These are phyloP conservation scores for Scorias spongiosa DNA, from an alignment of 2,329 filamentous ascomycete genomes.

Conservation along the genomic window DNA sequence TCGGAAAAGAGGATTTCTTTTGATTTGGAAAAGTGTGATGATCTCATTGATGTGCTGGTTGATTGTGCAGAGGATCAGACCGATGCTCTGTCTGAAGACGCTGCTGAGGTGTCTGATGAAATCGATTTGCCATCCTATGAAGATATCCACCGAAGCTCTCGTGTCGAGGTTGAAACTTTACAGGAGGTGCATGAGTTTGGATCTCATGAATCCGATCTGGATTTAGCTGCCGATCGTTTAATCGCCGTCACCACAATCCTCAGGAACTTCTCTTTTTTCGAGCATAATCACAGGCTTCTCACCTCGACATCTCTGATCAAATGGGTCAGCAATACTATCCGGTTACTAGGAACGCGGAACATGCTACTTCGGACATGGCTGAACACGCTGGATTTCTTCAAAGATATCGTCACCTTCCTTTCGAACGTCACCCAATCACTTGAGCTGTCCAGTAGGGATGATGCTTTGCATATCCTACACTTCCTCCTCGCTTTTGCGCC, in stretches of 20 bases:
- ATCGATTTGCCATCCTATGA: constrained; percentile 76
- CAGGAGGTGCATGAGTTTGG: constrained; percentile 62
- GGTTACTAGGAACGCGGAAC: constrained; percentile 76
- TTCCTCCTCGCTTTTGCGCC: constrained; percentile 87
- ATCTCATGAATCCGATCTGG: constrained; percentile 62
- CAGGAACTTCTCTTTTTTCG: constrained; percentile 79
- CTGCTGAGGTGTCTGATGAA: constrained; percentile 72
- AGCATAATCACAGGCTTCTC: constrained; percentile 59
- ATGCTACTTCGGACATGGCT: constrained; percentile 67
- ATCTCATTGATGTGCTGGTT: constrained; percentile 72
- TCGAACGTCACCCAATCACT: constrained; percentile 70
- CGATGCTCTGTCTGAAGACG: constrained; percentile 69
- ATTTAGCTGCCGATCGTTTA: constrained; percentile 71
- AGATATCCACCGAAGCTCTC: constrained; percentile 67
- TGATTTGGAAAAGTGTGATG: constrained; percentile 62
- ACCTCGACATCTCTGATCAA: constrained; percentile 66
- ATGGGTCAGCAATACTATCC: constrained; percentile 68
- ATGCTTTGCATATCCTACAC: constrained; percentile 71
- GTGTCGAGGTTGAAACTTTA: constrained; percentile 46
- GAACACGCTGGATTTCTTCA: constrained; percentile 94
- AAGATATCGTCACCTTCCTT: constrained; percentile 75
- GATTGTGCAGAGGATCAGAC: constrained; percentile 86
- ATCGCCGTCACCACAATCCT: constrained; percentile 86
- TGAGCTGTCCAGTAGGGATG: constrained; percentile 70
- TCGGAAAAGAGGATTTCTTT: constrained; percentile 48